A percentile compares a stretch with the other conserved stretches of the same genome.
Evolutionary conservation across 106 monocot species (phyloP).

Genomic region (Allium fistulosum): DNA sequence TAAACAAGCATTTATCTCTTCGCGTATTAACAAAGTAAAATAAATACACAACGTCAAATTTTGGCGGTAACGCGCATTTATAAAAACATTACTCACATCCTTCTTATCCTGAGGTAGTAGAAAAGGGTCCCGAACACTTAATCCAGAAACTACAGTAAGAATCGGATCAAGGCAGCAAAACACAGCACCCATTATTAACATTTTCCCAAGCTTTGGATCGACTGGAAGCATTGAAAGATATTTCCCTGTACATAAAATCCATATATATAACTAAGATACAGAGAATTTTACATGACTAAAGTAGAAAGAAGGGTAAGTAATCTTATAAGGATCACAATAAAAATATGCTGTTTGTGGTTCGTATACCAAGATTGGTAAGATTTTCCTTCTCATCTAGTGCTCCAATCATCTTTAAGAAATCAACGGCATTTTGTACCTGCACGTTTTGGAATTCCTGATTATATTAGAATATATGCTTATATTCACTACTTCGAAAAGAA

Average conservation of each 20-base stretch:
- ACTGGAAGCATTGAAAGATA: conserved; percentile 99
- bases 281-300: too few relatives aligned
- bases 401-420: conserved; percentile 88
- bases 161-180: conserved; percentile 88
- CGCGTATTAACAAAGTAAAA: too few relatives aligned
- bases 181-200: conserved; percentile 96
- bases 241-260: conserved; percentile 26
- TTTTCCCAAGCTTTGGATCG: conserved; percentile 98
- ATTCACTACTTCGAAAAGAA: too few relatives aligned
- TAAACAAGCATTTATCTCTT: too few relatives aligned
- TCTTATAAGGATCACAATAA: too few relatives aligned
- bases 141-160: conserved; percentile 86
- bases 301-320: too few relatives aligned
- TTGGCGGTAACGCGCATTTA: neutral
- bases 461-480: neutral
- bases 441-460: neutral
- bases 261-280: too few relatives aligned
- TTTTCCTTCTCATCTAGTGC: conserved; percentile 92
- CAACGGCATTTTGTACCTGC: conserved; percentile 96
- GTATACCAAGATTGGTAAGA: conserved; percentile 85
- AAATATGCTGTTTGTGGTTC: too few relatives aligned
- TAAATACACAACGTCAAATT: too few relatives aligned
- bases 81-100: conserved; percentile 55
- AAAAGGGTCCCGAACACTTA: conserved; percentile 92
- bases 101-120: conserved; percentile 96